Base-by-base conservation (phyloP, 306 rosid species). In the Cicer yamashitae region DNA sequence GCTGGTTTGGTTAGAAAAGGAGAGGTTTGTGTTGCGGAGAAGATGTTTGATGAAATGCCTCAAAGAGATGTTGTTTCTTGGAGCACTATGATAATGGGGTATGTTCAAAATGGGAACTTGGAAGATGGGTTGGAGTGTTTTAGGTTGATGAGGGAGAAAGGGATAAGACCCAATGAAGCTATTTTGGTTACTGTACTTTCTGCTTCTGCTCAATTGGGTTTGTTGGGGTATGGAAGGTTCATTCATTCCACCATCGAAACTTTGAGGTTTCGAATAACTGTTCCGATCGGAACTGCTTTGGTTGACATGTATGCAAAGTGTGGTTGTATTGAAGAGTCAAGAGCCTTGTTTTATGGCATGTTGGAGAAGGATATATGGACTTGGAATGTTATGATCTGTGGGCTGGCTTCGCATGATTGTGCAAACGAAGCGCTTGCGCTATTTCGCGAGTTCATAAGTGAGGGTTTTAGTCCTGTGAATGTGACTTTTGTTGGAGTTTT, bases 281-380 rank as follows among this genome's bases (percentile, higher is more conserved):
- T 82, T 64, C 60, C 78, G 2, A 78, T 93, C 57, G 92, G 94
- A 18, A 87, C 98, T 6, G 86, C 91, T 2, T 59, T 93, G 25
- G 83, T 90, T 75, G 96, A 93, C 79, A 93, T 93, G 98, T 89
- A 93, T 50, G 92, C 96, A 0, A 92, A 90, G 84, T 93, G 94
- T 40, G 96, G 98, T 2, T 90, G 90, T 83, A 89, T 93, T 63
- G 90, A 89, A 11, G 60, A 60, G 71, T 72, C 96, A 17, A 89
- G 77, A 45, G 13, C n/a, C 6, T 78, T 93, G 79, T 93, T 93
- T 71, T 47, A 77, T 69, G 40, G 67, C 8, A 82, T 92, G 90
- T 78, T 71, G 22, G n/a, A 3, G 59, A 87, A 65, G 81, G 91
- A 90, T 77, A 62, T 71, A 53, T 90, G 94, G 82, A 80, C 98